Evolutionary conservation across 2,329 filamentous ascomycete species (phyloP).

Genomic region (Eutypa lata): DNA sequence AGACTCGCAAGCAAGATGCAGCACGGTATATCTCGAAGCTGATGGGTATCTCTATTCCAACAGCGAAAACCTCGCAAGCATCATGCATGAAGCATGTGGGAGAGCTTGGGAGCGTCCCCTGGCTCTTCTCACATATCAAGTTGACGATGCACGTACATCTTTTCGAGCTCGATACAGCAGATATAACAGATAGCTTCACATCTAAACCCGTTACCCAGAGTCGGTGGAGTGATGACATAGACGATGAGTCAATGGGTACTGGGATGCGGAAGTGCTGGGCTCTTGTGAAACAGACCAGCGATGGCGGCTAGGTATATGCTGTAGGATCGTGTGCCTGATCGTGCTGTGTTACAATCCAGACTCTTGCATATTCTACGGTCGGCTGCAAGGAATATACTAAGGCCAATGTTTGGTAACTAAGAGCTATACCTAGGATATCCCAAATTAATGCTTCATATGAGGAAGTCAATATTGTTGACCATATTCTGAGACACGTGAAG

Average conservation of each 20-base stretch:
- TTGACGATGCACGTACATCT: constrained; percentile 56
- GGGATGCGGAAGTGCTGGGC: constrained; percentile 58
- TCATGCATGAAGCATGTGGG: constrained; percentile 27
- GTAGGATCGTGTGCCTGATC: neutral
- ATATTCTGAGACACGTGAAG: too few species aligned
- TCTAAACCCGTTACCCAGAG: constrained; percentile 4
- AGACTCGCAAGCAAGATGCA: constrained; percentile 35
- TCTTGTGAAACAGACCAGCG: constrained; percentile 30
- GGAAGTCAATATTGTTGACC: too few species aligned
- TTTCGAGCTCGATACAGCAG: constrained; percentile 35
- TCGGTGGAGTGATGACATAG: constrained; percentile 40
- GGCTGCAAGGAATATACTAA: too few species aligned
- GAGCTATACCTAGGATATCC: too few species aligned
- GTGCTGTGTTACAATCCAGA: neutral
- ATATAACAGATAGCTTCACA: neutral
- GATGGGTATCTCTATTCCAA: constrained; percentile 4
- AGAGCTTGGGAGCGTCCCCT: constrained; percentile 52
- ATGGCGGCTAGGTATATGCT: constrained; percentile 3
- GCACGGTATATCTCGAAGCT: constrained; percentile 31
- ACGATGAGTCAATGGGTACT: constrained; percentile 54
- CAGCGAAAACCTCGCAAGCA: neutral
- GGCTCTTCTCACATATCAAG: constrained; percentile 56
- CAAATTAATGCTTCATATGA: too few species aligned
- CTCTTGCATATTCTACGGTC: constrained; percentile 8
- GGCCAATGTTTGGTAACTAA: too few species aligned